phyloP scores from a whole-genome alignment of 2,329 filamentous ascomycete species.

The Colletotrichum higginsianum region DNA sequence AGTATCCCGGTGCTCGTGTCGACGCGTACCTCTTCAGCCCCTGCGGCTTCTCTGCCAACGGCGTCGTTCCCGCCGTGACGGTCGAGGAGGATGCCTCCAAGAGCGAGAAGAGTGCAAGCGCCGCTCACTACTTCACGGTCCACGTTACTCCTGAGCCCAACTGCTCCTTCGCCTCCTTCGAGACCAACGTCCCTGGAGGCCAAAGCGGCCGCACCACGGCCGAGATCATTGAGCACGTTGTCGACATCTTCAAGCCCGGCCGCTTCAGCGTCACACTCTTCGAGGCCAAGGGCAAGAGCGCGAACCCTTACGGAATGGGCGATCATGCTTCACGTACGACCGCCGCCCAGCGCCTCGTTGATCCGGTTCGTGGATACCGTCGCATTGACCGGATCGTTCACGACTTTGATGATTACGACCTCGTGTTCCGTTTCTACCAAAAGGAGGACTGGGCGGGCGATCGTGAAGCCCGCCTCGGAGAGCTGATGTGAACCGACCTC shows the following conservation, averaged over 20 bases:
- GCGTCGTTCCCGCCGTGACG: slow-evolving; percentile 86
- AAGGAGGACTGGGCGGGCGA: slow-evolving; percentile 81
- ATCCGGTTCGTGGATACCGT: slow-evolving; percentile 87
- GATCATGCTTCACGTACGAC: slow-evolving; percentile 56
- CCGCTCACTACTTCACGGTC: slow-evolving; percentile 95
- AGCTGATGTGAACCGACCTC: slow-evolving; percentile 55
- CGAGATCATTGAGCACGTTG: slow-evolving; percentile 93
- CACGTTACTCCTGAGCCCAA: slow-evolving; percentile 98
- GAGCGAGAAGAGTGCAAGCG: slow-evolving; percentile 57
- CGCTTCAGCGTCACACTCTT: slow-evolving; percentile 98
- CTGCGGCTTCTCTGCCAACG: slow-evolving; percentile 97
- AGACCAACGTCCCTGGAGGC: slow-evolving; percentile 94
- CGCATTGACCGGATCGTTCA: slow-evolving; percentile 96
- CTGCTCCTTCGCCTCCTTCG: slow-evolving; percentile 97
- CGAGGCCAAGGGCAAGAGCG: slow-evolving; percentile 80
- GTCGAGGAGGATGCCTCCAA: slow-evolving; percentile 59
- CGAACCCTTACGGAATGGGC: slow-evolving; percentile 58
- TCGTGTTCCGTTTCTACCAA: slow-evolving; percentile 97
- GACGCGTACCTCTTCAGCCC: slow-evolving; percentile 97
- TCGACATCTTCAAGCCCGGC: slow-evolving; percentile 96
- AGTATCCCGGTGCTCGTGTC: slow-evolving; percentile 93
- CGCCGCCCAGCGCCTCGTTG: slow-evolving; percentile 71
- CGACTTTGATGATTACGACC: slow-evolving; percentile 96
- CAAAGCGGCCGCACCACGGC: slow-evolving; percentile 90
- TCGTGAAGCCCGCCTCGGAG: slow-evolving; percentile 68